A percentile compares a stretch with the other conserved stretches of the same genome.
Evolutionary conservation across 208 protist species (phyloP).

Genomic region (Leishmania tarentolae): DNA sequence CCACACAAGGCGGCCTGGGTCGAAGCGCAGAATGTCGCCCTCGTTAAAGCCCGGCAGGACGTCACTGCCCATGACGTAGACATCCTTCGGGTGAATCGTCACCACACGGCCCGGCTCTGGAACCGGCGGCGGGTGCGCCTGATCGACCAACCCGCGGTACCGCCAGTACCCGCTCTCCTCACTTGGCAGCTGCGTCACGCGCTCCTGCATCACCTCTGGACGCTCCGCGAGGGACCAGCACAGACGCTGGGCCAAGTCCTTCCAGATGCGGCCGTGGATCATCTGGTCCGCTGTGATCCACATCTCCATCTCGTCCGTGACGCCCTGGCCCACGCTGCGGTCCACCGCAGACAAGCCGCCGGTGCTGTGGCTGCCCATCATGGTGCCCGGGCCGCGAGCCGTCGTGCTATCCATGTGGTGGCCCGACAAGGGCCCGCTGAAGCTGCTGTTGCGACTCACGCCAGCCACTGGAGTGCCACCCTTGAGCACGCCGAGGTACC

Average conservation of each 20-base stretch:
- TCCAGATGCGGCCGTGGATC: slow-evolving; percentile 77
- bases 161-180: slow-evolving; percentile 71
- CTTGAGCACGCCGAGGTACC: slow-evolving; percentile 63
- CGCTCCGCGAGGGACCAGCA: slow-evolving; percentile 75
- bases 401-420: slow-evolving; percentile 11
- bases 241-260: slow-evolving; percentile 63
- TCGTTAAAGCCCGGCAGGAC: slow-evolving; percentile 83
- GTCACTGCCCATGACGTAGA: slow-evolving; percentile 83
- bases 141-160: slow-evolving; percentile 77
- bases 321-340: slow-evolving; percentile 34
- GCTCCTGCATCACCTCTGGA: slow-evolving; percentile 67
- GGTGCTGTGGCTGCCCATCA: slow-evolving; percentile 37
- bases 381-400: slow-evolving; percentile 19
- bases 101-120: slow-evolving; percentile 32
- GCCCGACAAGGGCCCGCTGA: slow-evolving; percentile 3
- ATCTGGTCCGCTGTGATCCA: slow-evolving; percentile 84
- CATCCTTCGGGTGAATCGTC: slow-evolving; percentile 56
- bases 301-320: slow-evolving; percentile 83
- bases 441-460: slow-evolving; percentile 20
- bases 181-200: slow-evolving; percentile 50
- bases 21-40: slow-evolving; percentile 77
- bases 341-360: slow-evolving; percentile 33
- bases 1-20: slow-evolving; percentile 52
- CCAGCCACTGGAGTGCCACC: slow-evolving; percentile 30
- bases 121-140: slow-evolving; percentile 52